phyloP scores from a whole-genome alignment of 2,329 filamentous ascomycete genomes.

The Trichoderma pleuroti region DNA sequence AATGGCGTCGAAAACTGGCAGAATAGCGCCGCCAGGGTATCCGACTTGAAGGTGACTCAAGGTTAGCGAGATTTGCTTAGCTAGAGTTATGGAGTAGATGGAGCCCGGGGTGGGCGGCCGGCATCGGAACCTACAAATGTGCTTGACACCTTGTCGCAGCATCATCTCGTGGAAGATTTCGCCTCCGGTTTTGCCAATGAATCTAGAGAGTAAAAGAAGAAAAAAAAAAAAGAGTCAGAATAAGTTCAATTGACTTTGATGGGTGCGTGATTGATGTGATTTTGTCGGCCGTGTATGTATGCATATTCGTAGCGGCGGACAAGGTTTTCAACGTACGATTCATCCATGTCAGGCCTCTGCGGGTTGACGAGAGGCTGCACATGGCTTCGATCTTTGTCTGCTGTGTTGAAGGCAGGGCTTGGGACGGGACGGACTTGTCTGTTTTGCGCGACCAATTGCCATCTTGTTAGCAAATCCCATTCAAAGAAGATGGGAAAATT shows the following conservation, averaged over 20 bases:
- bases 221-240: neutral
- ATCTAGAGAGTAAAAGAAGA: constrained; percentile 48
- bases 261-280: constrained; percentile 2
- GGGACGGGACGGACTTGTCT: constrained; percentile 52
- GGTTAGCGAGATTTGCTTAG: constrained; percentile 73
- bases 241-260: constrained; percentile 14
- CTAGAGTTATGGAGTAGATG: constrained; percentile 97
- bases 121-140: constrained; percentile 62
- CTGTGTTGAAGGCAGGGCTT: constrained; percentile 56
- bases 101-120: constrained; percentile 75
- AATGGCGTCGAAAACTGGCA: constrained; percentile 97
- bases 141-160: constrained; percentile 63
- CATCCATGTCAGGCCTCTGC: constrained; percentile 63
- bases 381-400: constrained; percentile 48
- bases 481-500: constrained; percentile 30
- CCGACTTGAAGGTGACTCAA: constrained; percentile 53
- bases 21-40: constrained; percentile 93
- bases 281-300: neutral
- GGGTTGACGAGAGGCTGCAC: constrained; percentile 63
- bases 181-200: constrained; percentile 88
- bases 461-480: constrained; percentile 88
- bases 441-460: constrained; percentile 80
- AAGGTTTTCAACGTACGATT: constrained; percentile 58
- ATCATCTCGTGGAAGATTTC: constrained; percentile 99
- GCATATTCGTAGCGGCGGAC: neutral